These are phyloP conservation scores for Diaporthe helianthi DNA, from an alignment of 2,329 filamentous ascomycete genomes.

Conservation along the genomic window DNA sequence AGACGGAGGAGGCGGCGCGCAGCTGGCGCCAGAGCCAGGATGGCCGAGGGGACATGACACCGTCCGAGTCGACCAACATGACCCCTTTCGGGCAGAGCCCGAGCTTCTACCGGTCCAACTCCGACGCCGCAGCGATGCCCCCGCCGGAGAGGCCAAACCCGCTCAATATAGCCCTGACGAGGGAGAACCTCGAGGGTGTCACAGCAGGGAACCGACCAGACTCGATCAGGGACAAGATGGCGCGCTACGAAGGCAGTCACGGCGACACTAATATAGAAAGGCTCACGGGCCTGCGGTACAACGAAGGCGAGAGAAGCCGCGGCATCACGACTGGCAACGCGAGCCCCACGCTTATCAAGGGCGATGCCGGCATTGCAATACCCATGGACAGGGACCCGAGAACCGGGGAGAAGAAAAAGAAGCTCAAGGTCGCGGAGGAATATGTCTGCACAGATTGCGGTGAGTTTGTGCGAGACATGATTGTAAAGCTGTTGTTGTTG, in stretches of 20 bases:
- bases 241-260: conserved; percentile 78
- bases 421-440: conserved; percentile 82
- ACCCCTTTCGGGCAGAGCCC: conserved; percentile 41
- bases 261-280: conserved; percentile 86
- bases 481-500: not conserved
- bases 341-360: conserved; percentile 81
- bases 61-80: conserved; percentile 53
- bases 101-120: conserved; percentile 43
- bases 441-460: conserved; percentile 97
- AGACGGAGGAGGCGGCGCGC: conserved; percentile 70
- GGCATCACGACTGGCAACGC: conserved; percentile 87
- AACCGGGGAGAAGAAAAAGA: conserved; percentile 83
- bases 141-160: conserved; percentile 69
- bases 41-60: conserved; percentile 59
- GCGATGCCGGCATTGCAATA: conserved; percentile 86
- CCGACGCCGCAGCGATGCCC: conserved; percentile 63
- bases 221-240: conserved; percentile 85
- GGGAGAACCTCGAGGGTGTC: conserved; percentile 80
- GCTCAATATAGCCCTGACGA: conserved; percentile 74
- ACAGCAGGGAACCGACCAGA: conserved; percentile 71
- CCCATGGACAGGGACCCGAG: conserved; percentile 78
- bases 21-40: conserved; percentile 68
- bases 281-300: conserved; percentile 86
- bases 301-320: conserved; percentile 85
- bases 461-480: conserved; percentile 44